Evolutionary conservation across 2,329 filamentous ascomycete genomes (phyloP), one percentile per base, ranked within the genome.

Genomic region (Fusarium decemcellulare): DNA sequence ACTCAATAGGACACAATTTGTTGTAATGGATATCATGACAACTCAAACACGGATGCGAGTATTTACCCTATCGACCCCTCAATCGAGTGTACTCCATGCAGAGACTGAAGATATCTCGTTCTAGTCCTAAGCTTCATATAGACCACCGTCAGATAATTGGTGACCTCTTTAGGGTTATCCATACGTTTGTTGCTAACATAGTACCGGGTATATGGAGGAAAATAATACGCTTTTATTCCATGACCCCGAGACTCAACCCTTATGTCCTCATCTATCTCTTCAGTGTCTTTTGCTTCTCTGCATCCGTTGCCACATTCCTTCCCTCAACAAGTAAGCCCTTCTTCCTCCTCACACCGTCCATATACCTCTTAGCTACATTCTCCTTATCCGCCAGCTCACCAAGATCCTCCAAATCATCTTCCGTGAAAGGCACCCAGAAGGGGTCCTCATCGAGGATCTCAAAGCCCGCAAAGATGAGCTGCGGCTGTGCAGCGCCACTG

Each of bases 361-460:
- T 95, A 84, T 98, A 98, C 77, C 93, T 84, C 88, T 97, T 97
- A 27, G 96, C 96, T 53, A 98, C 93, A 81, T 98, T 98, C 85
- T 98, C 96, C 76, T 89, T 89, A 82, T 99, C 96, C 5, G 93
- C 96, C 78, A 95, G 84, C 84, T 98, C 95, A 29, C 96, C 96
- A 65, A 99, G 82, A 84, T 99, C 96, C 85, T 99, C 96, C 54
- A 99, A 82, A 76, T 99, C 94, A 78, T 98, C 96, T 77, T 98
- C 96, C 0, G 95, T 98, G 70, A 94, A 94, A 2, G 96, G 96
- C 48, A 97, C 94, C 96, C 96, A 99, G 83, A 97, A 97, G 0
- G 96, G 96, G 83, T 99, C 96, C 81, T 98, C 92, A 78, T 98
- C 94, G 3, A 98, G 85, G 72, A 97, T 88, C 80, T 98, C 94